Percentiles rank a stretch among this genome's conserved stretches.
phyloP scores from a whole-genome alignment of 2,329 filamentous ascomycete species.

The Pseudopyrenochaeta lycopersici region DNA sequence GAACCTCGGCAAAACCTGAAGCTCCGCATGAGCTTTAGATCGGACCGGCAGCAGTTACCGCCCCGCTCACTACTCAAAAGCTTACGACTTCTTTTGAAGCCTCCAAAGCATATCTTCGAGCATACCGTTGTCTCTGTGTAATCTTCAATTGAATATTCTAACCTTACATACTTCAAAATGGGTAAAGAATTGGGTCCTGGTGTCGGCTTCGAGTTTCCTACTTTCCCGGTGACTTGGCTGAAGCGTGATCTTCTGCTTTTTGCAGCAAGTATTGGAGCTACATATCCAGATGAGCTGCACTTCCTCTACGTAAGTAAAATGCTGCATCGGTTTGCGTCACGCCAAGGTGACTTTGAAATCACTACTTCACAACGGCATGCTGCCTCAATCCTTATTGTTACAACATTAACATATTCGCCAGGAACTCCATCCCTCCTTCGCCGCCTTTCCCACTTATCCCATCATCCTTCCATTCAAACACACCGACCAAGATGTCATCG shows the following conservation, averaged over 20 bases:
- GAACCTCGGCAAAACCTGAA: slow-evolving; percentile 45
- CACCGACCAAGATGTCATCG: slow-evolving; percentile 76
- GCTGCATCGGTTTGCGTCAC: background rate
- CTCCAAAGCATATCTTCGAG: background rate
- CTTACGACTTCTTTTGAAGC: slow-evolving; percentile 10
- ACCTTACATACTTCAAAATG: slow-evolving; percentile 31
- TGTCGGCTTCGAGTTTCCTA: slow-evolving; percentile 81
- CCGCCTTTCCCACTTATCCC: slow-evolving; percentile 89
- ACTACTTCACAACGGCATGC: too few relatives aligned
- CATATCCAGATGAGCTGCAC: slow-evolving; percentile 81
- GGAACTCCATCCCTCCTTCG: slow-evolving; percentile 88
- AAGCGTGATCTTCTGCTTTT: slow-evolving; percentile 91
- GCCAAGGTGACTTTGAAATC: too few relatives aligned
- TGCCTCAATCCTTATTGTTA: too few relatives aligned
- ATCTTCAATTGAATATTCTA: background rate
- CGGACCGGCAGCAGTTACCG: slow-evolving; percentile 31
- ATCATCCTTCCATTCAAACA: slow-evolving; percentile 86
- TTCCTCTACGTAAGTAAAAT: slow-evolving; percentile 78
- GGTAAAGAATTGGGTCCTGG: slow-evolving; percentile 56
- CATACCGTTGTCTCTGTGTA: background rate
- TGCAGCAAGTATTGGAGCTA: slow-evolving; percentile 86
- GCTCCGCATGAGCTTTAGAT: slow-evolving; percentile 33
- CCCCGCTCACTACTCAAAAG: slow-evolving; percentile 32
- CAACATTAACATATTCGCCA: slow-evolving; percentile 46
- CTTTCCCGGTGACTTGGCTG: slow-evolving; percentile 79